Base-by-base conservation (phyloP, 148 eudicot genomes). In the Rhododendron williamsianum region DNA sequence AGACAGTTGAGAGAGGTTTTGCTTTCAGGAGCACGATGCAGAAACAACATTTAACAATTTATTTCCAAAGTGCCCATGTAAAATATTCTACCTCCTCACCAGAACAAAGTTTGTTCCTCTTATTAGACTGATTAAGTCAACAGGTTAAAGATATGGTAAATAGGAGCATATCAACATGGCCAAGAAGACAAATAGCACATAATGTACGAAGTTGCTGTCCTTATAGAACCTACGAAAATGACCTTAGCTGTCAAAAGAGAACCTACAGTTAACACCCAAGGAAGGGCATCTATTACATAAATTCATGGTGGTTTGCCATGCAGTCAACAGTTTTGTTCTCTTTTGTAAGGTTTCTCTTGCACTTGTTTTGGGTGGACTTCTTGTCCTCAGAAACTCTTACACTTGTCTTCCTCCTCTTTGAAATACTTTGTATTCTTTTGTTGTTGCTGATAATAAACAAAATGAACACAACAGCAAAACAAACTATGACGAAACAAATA, bases 231-330 rank as follows among this genome's bases (percentile, higher is more conserved):
- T 12, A 27, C 5, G n/a, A 13, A 65, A 15, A 56, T 49, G 8
- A 52, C 0, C 65, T 76, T 38, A 76, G 79, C 79, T 6, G 80
- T 76, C 49, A 76, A 76, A 76, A 76, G 48, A 36, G 80, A 76
- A 36, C 25, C 51, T 19, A 38, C 45, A 38, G 48, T 63, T 41
- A n/a, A 41, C 80, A 76, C 51, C 80, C 49, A 76, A 76, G 80
- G 33, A 76, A 41, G 36, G 74, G 18, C 25, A 38, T 49, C n/a
- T 80, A 27, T 80, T 80, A 6, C 74, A 5, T 77, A 77, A 23
- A 38, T 3, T 23, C 52, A 43, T 43, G 51, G 67, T 18, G 27
- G 27, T 33, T 18, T 30, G 76, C 18, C 38, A 71, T 71, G 74
- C 38, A 71, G 38, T 71, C 76, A 71, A 71, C 19, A 4, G 16